Percentiles rank a stretch among this genome's conserved stretches.
phyloP scores from a whole-genome alignment of 805 yeast species.

The Metschnikowia similis region DNA sequence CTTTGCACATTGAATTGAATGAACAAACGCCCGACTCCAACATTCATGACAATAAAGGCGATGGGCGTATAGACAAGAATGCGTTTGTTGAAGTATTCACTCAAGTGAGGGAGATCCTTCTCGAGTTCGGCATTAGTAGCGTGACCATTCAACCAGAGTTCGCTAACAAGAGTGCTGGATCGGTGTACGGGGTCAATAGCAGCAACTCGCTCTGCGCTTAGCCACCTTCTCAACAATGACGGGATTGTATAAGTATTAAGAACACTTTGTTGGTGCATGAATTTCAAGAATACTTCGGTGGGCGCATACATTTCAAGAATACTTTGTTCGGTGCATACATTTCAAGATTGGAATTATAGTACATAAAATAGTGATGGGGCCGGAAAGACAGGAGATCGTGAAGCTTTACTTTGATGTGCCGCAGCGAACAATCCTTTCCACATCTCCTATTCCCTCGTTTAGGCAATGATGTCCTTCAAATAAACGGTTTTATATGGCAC shows the following conservation, averaged over 20 bases:
- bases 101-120: slow-evolving; percentile 72
- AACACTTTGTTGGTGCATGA: too few species aligned
- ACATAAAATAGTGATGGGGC: slow-evolving; percentile 1
- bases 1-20: slow-evolving; percentile 75
- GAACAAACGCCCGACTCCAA: slow-evolving; percentile 16
- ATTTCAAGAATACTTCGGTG: too few species aligned
- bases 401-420: slow-evolving; percentile 8
- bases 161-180: slow-evolving; percentile 16
- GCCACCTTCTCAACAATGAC: too few species aligned
- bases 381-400: background rate
- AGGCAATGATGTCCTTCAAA: slow-evolving; percentile 14
- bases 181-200: slow-evolving; percentile 30
- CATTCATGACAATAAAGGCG: slow-evolving; percentile 48
- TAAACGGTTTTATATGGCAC: slow-evolving; percentile 21
- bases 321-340: too few species aligned
- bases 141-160: slow-evolving; percentile 98
- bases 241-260: too few species aligned
- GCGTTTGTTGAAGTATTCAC: slow-evolving; percentile 65
- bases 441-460: background rate
- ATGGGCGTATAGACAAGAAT: slow-evolving; percentile 34
- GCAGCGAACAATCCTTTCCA: slow-evolving; percentile 7
- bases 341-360: background rate
- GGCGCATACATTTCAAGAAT: too few species aligned
- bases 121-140: slow-evolving; percentile 80
- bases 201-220: slow-evolving; percentile 13